These are phyloP conservation scores for Penicillium occitanis DNA, from an alignment of 2,329 filamentous ascomycete genomes.

Conservation along the genomic window DNA sequence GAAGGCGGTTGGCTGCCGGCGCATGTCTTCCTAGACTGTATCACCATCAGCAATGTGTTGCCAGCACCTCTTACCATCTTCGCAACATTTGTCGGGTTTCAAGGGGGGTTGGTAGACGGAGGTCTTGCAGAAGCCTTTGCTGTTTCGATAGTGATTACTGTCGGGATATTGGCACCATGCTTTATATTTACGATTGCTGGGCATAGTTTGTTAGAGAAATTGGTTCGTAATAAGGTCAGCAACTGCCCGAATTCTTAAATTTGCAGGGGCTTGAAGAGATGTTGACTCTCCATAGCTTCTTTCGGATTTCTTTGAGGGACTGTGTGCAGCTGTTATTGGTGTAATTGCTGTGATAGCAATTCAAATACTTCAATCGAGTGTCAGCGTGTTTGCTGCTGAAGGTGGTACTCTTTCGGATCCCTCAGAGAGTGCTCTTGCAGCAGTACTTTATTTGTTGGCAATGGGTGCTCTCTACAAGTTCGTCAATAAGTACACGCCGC, in stretches of 20 bases:
- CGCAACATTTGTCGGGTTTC: conserved; percentile 3
- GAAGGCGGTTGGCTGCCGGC: conserved; percentile 36
- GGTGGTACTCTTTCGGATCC: background rate
- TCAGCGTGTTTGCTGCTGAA: background rate
- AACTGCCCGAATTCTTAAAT: background rate
- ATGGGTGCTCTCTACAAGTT: conserved; percentile 8
- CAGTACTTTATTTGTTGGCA: conserved; percentile 9
- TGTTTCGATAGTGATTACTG: background rate
- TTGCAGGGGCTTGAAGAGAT: background rate
- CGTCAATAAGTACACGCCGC: background rate
- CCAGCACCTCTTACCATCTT: background rate
- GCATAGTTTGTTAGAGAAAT: background rate
- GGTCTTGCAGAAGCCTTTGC: background rate
- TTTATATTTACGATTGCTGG: conserved; percentile 4
- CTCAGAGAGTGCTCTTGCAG: background rate
- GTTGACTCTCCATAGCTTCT: conserved; percentile 1
- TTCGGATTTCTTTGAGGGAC: conserved; percentile 7
- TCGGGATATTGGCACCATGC: background rate
- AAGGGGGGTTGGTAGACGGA: background rate
- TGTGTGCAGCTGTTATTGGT: conserved; percentile 12
- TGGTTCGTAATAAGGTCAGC: conserved; percentile 4
- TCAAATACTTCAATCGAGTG: conserved; percentile 6
- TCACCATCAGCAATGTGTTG: background rate
- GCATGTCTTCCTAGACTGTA: conserved; percentile 36
- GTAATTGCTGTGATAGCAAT: conserved; percentile 8